These are phyloP conservation scores for Tephrocybe sp. DNA, from an alignment of 768 basidiomycete genomes.

Conservation along the genomic window DNA sequence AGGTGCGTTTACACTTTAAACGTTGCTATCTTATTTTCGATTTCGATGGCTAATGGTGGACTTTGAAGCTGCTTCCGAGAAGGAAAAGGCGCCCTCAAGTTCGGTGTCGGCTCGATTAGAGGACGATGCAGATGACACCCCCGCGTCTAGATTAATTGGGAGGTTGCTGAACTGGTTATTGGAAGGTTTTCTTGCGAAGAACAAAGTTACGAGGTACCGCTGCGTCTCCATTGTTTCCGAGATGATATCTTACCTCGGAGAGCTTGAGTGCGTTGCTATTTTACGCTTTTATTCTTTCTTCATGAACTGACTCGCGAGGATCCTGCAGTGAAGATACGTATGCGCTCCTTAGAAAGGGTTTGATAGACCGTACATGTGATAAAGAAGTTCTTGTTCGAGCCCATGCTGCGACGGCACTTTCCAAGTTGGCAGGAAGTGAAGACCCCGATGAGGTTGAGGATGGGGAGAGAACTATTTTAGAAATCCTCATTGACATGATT, in stretches of 20 bases:
- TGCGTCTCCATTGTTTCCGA: constrained; percentile 80
- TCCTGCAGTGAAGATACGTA: constrained; percentile 78
- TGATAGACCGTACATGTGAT: constrained; percentile 81
- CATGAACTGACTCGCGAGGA: background rate
- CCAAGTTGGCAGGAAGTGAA: constrained; percentile 72
- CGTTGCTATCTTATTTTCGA: background rate
- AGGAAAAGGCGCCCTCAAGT: constrained; percentile 22
- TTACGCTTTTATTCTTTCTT: background rate
- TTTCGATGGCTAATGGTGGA: background rate
- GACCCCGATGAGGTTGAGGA: constrained; percentile 52
- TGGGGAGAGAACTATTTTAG: constrained; percentile 52
- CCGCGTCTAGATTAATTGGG: constrained; percentile 65
- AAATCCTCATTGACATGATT: constrained; percentile 67
- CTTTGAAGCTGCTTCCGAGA: constrained; percentile 26
- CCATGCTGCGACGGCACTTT: constrained; percentile 80
- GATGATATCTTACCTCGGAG: constrained; percentile 80
- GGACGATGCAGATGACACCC: constrained; percentile 63
- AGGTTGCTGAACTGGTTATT: constrained; percentile 71
- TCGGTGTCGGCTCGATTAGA: constrained; percentile 21
- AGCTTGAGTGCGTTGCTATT: constrained; percentile 71
- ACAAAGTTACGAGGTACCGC: constrained; percentile 85
- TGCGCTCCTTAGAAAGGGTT: constrained; percentile 53
- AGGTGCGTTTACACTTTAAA: constrained; percentile 53
- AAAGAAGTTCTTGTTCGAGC: constrained; percentile 84
- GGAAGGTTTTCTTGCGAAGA: constrained; percentile 84